phyloP scores from a whole-genome alignment of 352 stramenopile genomes.

The Pythium chondricola region DNA sequence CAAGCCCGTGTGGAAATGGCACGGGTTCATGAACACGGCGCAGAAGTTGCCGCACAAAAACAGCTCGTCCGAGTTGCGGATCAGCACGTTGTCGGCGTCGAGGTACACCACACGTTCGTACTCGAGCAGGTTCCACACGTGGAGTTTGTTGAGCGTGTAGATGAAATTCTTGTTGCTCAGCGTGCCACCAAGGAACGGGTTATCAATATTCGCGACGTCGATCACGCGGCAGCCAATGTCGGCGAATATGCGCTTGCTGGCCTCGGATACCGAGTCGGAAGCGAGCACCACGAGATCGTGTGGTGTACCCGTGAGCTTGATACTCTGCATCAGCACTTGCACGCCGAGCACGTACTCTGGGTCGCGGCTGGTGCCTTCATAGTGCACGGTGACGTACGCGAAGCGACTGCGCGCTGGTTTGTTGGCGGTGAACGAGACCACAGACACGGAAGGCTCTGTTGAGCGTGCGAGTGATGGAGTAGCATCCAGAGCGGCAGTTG shows the following conservation, averaged over 20 bases:
- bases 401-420: slow-evolving; percentile 42
- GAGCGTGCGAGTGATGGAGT: too few relatives aligned
- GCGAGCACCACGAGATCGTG: slow-evolving; percentile 84
- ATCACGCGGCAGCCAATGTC: slow-evolving; percentile 79
- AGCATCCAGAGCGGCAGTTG: background rate
- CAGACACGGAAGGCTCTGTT: slow-evolving; percentile 4
- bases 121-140: slow-evolving; percentile 88
- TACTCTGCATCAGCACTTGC: slow-evolving; percentile 81
- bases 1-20: slow-evolving; percentile 85
- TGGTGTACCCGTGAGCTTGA: slow-evolving; percentile 75
- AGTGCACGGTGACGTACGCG: slow-evolving; percentile 84
- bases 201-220: slow-evolving; percentile 85
- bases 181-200: slow-evolving; percentile 73
- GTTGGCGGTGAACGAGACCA: slow-evolving; percentile 19
- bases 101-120: slow-evolving; percentile 89
- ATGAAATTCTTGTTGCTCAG: slow-evolving; percentile 86
- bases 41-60: slow-evolving; percentile 85
- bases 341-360: slow-evolving; percentile 81
- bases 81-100: slow-evolving; percentile 87
- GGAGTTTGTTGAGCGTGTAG: slow-evolving; percentile 88
- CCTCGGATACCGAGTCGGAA: slow-evolving; percentile 75
- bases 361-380: slow-evolving; percentile 78
- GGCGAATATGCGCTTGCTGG: slow-evolving; percentile 68
- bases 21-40: slow-evolving; percentile 89
- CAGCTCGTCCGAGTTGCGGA: slow-evolving; percentile 85